Conservation (phyloP, 768 basidiomycete genomes). For the Fibroporia radiculosa region DNA sequence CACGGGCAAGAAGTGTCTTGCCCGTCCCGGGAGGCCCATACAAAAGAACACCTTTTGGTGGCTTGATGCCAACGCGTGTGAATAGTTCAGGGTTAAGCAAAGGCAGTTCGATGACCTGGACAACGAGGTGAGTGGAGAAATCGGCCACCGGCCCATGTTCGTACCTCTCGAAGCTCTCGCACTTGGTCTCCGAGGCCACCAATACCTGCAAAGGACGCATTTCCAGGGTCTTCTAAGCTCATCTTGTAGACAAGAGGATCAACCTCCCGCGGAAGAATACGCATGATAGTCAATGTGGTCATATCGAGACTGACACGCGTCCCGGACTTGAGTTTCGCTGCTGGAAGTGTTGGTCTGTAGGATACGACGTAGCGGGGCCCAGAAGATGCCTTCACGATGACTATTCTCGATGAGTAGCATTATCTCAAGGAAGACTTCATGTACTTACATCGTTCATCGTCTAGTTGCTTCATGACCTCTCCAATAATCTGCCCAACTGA, state of each 20-base stretch:
- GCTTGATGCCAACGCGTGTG: constrained; percentile 90
- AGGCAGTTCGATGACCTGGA: constrained; percentile 90
- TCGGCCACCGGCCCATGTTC: constrained; percentile 20
- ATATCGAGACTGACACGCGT: constrained; percentile 97
- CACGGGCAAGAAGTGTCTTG: constrained; percentile 90
- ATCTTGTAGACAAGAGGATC: constrained; percentile 99
- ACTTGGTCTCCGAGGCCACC: constrained; percentile 96
- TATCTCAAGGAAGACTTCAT: background rate
- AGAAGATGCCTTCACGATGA: constrained; percentile 98
- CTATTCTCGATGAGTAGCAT: constrained; percentile 32
- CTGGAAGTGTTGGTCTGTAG: constrained; percentile 88
- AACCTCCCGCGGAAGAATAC: constrained; percentile 93
- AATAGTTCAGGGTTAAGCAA: constrained; percentile 93
- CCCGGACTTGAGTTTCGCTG: constrained; percentile 84
- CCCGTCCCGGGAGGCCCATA: constrained; percentile 97
- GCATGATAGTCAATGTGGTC: constrained; percentile 99
- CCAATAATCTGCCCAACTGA: constrained; percentile 99
- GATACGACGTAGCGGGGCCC: constrained; percentile 99
- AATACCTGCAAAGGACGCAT: constrained; percentile 92
- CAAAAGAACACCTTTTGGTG: constrained; percentile 92
- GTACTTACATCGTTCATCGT: constrained; percentile 89
- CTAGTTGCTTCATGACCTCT: constrained; percentile 97
- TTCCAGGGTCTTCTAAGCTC: constrained; percentile 96
- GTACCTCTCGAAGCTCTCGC: constrained; percentile 87
- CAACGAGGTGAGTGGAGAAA: background rate